A percentile compares a stretch with the other conserved stretches of the same genome.
These are phyloP conservation scores for Gynochthodes officinalis DNA, from an alignment of 257 asterid species.

Conservation along the genomic window DNA sequence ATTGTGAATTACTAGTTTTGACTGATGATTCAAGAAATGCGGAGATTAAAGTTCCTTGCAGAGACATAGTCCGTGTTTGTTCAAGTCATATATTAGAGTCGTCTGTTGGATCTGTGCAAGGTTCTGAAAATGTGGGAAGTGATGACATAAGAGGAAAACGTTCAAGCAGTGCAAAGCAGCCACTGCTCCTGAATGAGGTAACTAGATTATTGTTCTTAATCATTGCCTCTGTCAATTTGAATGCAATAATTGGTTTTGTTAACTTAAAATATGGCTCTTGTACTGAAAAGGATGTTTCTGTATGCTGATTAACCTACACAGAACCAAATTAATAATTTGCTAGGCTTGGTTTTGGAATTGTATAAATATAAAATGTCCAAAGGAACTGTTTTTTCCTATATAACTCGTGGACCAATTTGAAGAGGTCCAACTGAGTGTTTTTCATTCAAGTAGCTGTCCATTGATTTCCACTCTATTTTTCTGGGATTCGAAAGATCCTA, in stretches of 20 bases:
- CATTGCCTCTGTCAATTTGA: not conserved
- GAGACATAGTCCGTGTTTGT: slow-evolving; percentile 44
- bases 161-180: slow-evolving; percentile 28
- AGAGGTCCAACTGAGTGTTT: not conserved
- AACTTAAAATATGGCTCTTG: not conserved
- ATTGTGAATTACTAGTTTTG: slow-evolving; percentile 49
- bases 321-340: not conserved
- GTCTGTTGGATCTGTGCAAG: slow-evolving; percentile 30
- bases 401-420: not conserved
- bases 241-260: not conserved
- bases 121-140: slow-evolving; percentile 25
- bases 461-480: not conserved
- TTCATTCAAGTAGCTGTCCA: not conserved
- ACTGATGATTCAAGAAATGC: slow-evolving; percentile 60
- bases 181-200: slow-evolving; percentile 34
- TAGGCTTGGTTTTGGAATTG: not conserved
- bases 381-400: not conserved
- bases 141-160: slow-evolving; percentile 21
- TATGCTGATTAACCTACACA: not conserved
- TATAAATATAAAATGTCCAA: not conserved
- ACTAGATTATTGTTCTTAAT: slow-evolving; percentile 13
- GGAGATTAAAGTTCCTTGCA: slow-evolving; percentile 56
- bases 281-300: not conserved
- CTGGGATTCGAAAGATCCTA: not conserved
- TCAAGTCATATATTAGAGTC: slow-evolving; percentile 33